Base-by-base conservation (phyloP, 345 rosid genomes). In the Heritiera fomes region DNA sequence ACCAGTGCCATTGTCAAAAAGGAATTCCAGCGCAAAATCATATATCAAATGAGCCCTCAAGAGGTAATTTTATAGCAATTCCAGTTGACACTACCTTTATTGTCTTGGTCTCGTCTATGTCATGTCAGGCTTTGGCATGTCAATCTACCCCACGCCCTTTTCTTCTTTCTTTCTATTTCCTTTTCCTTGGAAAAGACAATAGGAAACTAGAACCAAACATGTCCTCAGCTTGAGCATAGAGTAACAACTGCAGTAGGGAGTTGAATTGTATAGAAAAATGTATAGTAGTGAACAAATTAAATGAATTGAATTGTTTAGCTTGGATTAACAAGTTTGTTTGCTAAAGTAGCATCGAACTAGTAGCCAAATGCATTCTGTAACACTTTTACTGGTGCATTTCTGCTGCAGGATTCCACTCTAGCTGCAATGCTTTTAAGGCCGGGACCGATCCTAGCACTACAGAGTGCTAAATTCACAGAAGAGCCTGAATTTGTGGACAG, bases 381-480 rank as follows among this genome's bases (percentile, higher is more conserved):
- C 52, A 34, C 6, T 15, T 17, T 10, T 11, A 38, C 5, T 63
- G 40, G 15, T 63, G 0, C 20, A 67, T 17, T 18, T 8, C 40
- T 45, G 69, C 8, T 3, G 3, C 76, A 95, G 98, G 99, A 95
- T 74, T 85, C 81, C 14, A 87, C 90, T n/a, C 79, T 95, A 78
- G 94, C 98, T 4, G 81, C 84, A 10, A 83, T 95, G 92, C 85
- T 95, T 18, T 23, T 91, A 83, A 90, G 91, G 87, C 96, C 97
- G 20, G 96, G 91, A 56, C 98, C 98, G 2, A 8, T 86, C 50
- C 71, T 66, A 8, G 99, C 97, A 45, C 20, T 95, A 41, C 55
- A n/a, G 18, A 69, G 86, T 0, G 94, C 97, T 11, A 84, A 63
- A 74, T 81, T 92, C 49, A 71, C 75, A 28, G 80, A 79, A 28